Percentiles rank a stretch among this genome's conserved stretches.
Conservation (phyloP, 768 basidiomycete genomes). For the Auricularia sp. region DNA sequence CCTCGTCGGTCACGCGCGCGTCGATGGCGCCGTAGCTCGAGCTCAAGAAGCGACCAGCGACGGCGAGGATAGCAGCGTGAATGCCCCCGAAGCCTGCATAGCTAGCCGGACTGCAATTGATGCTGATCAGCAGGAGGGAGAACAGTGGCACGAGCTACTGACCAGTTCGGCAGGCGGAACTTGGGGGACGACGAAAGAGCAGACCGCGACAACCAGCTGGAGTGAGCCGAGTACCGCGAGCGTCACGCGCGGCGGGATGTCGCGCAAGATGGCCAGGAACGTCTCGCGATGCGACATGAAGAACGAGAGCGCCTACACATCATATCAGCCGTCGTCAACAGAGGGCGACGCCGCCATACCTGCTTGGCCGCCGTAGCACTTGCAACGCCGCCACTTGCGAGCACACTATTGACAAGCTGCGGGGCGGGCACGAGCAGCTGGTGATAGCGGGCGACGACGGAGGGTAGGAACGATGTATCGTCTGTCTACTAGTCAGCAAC, state of each 20-base stretch:
- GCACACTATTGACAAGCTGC: slow-evolving; percentile 66
- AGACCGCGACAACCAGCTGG: slow-evolving; percentile 65
- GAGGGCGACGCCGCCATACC: slow-evolving; percentile 26
- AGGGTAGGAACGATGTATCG: slow-evolving; percentile 77
- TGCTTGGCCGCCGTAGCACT: slow-evolving; percentile 62
- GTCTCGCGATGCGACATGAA: slow-evolving; percentile 75
- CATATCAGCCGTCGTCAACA: background rate
- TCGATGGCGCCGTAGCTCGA: slow-evolving; percentile 45
- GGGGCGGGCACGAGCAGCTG: slow-evolving; percentile 81
- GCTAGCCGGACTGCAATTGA: background rate
- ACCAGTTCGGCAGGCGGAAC: slow-evolving; percentile 75
- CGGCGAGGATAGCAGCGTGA: slow-evolving; percentile 64
- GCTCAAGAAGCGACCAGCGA: slow-evolving; percentile 64
- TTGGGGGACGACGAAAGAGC: slow-evolving; percentile 54
- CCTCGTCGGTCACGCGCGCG: slow-evolving; percentile 55
- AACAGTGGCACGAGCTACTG: slow-evolving; percentile 18
- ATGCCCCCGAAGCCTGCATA: slow-evolving; percentile 71
- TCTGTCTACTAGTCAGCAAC: slow-evolving; percentile 35
- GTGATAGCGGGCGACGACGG: slow-evolving; percentile 81
- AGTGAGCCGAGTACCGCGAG: slow-evolving; percentile 67
- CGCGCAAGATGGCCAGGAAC: slow-evolving; percentile 71
- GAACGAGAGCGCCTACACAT: slow-evolving; percentile 62
- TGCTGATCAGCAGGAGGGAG: background rate
- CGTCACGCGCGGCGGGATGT: slow-evolving; percentile 51
- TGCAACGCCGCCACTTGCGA: slow-evolving; percentile 64